Evolutionary conservation across 345 rosid species (phyloP).

Genomic region (Viola odorata): DNA sequence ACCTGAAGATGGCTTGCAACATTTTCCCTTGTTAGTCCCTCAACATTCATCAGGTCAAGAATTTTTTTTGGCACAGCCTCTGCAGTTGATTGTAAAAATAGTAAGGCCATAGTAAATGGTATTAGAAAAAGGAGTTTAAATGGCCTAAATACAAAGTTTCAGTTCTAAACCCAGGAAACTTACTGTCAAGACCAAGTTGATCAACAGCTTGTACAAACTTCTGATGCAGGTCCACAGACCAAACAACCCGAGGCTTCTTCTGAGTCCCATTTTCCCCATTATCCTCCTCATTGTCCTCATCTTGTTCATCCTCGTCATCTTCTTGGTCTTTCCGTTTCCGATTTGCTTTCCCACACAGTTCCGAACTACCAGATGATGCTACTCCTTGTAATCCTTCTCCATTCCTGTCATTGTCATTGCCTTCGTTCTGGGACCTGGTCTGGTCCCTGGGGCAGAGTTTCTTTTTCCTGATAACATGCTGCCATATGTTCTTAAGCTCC

Average conservation of each 20-base stretch:
- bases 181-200: slow-evolving; percentile 81
- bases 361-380: slow-evolving; percentile 27
- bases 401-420: slow-evolving; percentile 28
- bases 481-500: slow-evolving; percentile 94
- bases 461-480: slow-evolving; percentile 72
- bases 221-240: slow-evolving; percentile 78
- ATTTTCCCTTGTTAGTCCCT: slow-evolving; percentile 88
- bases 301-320: slow-evolving; percentile 66
- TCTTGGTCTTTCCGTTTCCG: slow-evolving; percentile 71
- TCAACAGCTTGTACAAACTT: slow-evolving; percentile 84
- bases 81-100: slow-evolving; percentile 24
- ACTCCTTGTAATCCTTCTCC: slow-evolving; percentile 35
- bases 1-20: slow-evolving; percentile 98
- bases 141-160: slow-evolving; percentile 2
- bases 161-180: slow-evolving; percentile 25
- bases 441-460: slow-evolving; percentile 40
- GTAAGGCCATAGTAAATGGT: slow-evolving; percentile 3
- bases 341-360: slow-evolving; percentile 34
- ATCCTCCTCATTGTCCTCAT: slow-evolving; percentile 45
- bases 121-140: neutral
- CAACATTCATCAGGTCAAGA: slow-evolving; percentile 87
- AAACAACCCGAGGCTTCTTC: slow-evolving; percentile 92
- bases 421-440: slow-evolving; percentile 27
- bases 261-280: slow-evolving; percentile 52
- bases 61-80: slow-evolving; percentile 96